These are phyloP conservation scores for Candolleomyces aberdarensis DNA, from an alignment of 768 basidiomycete genomes.

Conservation along the genomic window DNA sequence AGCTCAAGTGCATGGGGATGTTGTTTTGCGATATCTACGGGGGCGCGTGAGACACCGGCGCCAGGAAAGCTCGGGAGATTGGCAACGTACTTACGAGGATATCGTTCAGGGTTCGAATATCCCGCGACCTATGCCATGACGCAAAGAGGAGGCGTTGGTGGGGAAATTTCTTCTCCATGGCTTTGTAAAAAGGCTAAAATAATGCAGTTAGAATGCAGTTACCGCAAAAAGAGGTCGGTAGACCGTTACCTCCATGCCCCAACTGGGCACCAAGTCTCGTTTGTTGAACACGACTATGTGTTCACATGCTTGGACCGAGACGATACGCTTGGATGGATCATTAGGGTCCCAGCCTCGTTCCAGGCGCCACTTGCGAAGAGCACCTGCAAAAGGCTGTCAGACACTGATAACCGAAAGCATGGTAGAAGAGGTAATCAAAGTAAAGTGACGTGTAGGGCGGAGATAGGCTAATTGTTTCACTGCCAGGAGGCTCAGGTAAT, in stretches of 20 bases:
- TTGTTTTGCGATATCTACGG: conserved; percentile 62
- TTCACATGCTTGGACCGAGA: conserved; percentile 57
- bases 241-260: conserved; percentile 74
- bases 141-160: conserved; percentile 68
- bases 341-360: conserved; percentile 60
- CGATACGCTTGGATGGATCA: conserved; percentile 35
- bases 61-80: conserved; percentile 12
- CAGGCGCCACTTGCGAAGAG: conserved; percentile 63
- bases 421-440: neutral
- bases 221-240: conserved; percentile 10
- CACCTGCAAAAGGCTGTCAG: conserved; percentile 38
- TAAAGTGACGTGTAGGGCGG: neutral
- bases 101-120: conserved; percentile 62
- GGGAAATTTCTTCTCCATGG: conserved; percentile 70
- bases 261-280: conserved; percentile 83
- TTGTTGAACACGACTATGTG: conserved; percentile 92
- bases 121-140: conserved; percentile 64
- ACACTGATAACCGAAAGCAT: conserved; percentile 16
- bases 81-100: conserved; percentile 69
- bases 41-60: conserved; percentile 6
- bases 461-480: neutral
- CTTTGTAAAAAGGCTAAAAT: conserved; percentile 65
- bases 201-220: conserved; percentile 6
- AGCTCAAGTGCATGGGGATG: conserved; percentile 71
- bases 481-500: no score